phyloP scores from a whole-genome alignment of 179 eudicot genomes.

The Camellia oleifera region DNA sequence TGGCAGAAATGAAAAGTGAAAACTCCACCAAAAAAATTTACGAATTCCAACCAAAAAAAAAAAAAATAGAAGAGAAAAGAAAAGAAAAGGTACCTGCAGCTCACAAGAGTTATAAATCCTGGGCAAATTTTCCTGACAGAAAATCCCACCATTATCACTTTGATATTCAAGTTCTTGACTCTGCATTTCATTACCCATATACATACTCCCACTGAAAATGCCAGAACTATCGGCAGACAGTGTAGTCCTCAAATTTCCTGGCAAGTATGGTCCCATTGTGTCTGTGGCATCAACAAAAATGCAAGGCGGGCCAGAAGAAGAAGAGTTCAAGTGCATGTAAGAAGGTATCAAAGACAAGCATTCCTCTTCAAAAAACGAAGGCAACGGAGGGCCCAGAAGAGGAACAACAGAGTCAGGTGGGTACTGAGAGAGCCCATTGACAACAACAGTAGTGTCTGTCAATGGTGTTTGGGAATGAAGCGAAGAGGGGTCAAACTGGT shows the following conservation, averaged over 20 bases:
- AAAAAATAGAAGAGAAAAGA: no score
- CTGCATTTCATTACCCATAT: slow-evolving; percentile 40
- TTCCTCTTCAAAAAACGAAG: slow-evolving; percentile 54
- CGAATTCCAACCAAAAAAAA: no score
- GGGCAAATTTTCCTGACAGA: slow-evolving; percentile 47
- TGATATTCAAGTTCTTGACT: slow-evolving; percentile 53
- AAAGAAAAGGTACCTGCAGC: slow-evolving; percentile 49
- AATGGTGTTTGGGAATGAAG: slow-evolving; percentile 30
- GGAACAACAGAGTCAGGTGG: slow-evolving; percentile 31
- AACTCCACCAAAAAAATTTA: no score
- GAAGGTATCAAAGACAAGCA: slow-evolving; percentile 52
- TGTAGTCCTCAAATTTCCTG: slow-evolving; percentile 31
- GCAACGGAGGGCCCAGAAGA: slow-evolving; percentile 37
- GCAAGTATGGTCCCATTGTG: slow-evolving; percentile 35
- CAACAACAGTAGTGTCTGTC: no score
- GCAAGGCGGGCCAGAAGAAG: slow-evolving; percentile 23
- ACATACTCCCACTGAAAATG: slow-evolving; percentile 35
- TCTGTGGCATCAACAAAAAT: slow-evolving; percentile 36
- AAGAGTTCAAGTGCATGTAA: slow-evolving; percentile 39
- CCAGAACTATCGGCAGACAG: slow-evolving; percentile 33
- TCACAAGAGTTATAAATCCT: slow-evolving; percentile 44
- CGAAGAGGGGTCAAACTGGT: slow-evolving; percentile 34
- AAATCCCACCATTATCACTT: slow-evolving; percentile 62
- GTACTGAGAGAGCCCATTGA: slow-evolving; percentile 30
- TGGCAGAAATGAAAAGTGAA: no score